Base-by-base conservation (phyloP, 345 rosid species). In the Lepidium didymum region DNA sequence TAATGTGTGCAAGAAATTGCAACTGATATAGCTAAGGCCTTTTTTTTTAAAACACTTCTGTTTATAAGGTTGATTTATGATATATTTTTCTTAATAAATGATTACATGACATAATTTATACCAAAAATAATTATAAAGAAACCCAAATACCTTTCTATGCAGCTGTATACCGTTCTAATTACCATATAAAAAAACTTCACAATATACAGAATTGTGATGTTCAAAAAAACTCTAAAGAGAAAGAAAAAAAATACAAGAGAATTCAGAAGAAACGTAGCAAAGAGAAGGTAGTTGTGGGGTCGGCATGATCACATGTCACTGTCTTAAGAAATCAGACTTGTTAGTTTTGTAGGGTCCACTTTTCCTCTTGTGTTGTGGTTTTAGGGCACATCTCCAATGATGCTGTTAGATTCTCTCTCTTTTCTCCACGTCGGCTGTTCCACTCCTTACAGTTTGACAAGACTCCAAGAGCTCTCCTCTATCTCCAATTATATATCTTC, bases 301-400 rank as follows among this genome's bases (percentile, higher is more conserved):
- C 78, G 38, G 43, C 33, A 62, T 75, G 65, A 68, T 68, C 65
- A 75, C 73, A 52, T 58, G 73, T 74, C 73, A 74, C 68, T 67
- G 9, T 74, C 77, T 45, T 46, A 38, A 38, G 50, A 29, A 54
- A 56, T 59, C 15, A 29, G 35, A 19, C 34, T 53, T 54, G 66
- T 21, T n/a, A 55, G 40, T 14, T 14, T 56, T 45, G 27, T 43
- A 42, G 78, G 64, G 23, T 35, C 60, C 5, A 49, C n/a, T n/a
- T 59, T 75, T 40, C 65, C 13, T 62, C 45, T 45, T 75, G 31
- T 68, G 74, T 4, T 60, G 10, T 38, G 41, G 14, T 19, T 4
- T 21, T 47, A 62, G 74, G 78, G 35, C 40, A 13, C 78, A 68
- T 29, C 62, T 56, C 60, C 70, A 68, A 68, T 75, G 34, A 68